These are phyloP conservation scores for Panicum miliaceum DNA, from an alignment of 176 grass and related monocot genomes.

Conservation along the genomic window DNA sequence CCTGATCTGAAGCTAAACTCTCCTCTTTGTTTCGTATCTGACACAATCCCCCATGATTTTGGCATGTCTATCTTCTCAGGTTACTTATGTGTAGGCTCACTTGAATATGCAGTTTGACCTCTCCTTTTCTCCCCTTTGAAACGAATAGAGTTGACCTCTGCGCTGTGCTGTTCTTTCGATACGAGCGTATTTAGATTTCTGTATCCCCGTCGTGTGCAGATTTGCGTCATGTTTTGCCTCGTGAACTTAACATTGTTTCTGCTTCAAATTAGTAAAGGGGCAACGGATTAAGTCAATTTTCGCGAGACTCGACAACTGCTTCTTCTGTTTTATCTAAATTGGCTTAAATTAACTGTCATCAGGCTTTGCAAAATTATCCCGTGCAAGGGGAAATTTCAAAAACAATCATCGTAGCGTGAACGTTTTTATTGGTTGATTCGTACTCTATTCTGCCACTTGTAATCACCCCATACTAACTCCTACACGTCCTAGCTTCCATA, in stretches of 20 bases:
- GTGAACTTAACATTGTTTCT: neutral
- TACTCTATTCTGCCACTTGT: neutral
- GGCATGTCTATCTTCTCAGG: too few species aligned
- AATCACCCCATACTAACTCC: neutral
- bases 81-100: too few species aligned
- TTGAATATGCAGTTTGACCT: too few species aligned
- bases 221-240: neutral
- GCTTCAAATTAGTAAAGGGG: neutral
- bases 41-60: too few species aligned
- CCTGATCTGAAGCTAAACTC: too few species aligned
- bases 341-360: neutral
- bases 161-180: neutral
- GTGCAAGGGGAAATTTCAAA: neutral
- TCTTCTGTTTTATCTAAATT: neutral
- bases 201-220: neutral
- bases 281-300: neutral
- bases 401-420: neutral
- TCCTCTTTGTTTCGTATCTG: too few species aligned
- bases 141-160: too few species aligned
- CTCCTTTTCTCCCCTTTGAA: too few species aligned
- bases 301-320: neutral
- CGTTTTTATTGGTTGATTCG: neutral
- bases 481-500: neutral
- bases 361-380: neutral
- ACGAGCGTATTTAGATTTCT: neutral